Base-by-base conservation (phyloP, 352 stramenopile genomes). In the Pilasporangium apinafurcum region DNA sequence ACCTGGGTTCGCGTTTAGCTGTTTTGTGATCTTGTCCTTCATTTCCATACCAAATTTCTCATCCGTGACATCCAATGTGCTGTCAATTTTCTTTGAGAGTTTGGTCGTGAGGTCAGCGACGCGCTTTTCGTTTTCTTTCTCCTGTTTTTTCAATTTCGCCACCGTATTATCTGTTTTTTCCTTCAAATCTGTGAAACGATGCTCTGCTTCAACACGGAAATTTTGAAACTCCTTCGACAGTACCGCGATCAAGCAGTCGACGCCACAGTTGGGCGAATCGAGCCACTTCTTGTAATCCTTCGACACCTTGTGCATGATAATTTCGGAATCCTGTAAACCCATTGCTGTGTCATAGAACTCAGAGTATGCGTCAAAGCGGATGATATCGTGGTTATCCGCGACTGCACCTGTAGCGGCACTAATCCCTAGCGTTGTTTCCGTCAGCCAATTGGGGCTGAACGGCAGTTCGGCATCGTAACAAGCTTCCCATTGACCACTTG, bases 251-350 rank as follows among this genome's bases (percentile, higher is more conserved):
- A 83, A 56, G 37, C 80, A 92, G 56, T 88, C 75, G 8, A 67
- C 70, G 24, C 71, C 75, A 47, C 80, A 92, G 42, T 76, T 83
- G 9, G 77, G 77, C 50, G 75, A 86, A 40, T 89, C 72, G 38
- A 92, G 65, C 75, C 75, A 90, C 50, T 88, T 85, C 39, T 80
- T 79, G 62, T 89, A 90, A 57, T 86, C 71, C 63, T 90, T 87
- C 7, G 75, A 90, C n/a, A 90, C 68, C 17, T 58, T 81, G 52
- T 92, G 79, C 71, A 85, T 76, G 38, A 87, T 65, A 44, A 64
- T 65, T 32, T 90, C 75, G 32, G 78, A 77, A 52, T 92, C 80
- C 28, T 71, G 62, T 2, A 46, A 42, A 17, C 62, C 59, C 12
- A 66, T 63, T 5, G 52, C 62, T 17, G 42, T 35, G 48, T 91